These are phyloP conservation scores for Fraxinus pennsylvanica DNA, from an alignment of 257 asterid genomes.

Conservation along the genomic window DNA sequence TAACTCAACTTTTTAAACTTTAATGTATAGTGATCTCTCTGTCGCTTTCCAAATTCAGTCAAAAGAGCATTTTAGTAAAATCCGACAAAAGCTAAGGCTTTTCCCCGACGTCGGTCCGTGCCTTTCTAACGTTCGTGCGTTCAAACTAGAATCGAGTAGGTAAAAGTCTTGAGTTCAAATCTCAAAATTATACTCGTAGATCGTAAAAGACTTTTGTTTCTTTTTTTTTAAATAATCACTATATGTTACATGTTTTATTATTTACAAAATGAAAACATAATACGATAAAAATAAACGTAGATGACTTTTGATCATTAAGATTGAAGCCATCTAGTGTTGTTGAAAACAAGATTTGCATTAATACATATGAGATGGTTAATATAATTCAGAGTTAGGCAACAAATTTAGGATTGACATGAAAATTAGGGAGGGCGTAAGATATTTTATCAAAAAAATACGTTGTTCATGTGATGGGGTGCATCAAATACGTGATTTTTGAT, in stretches of 20 bases:
- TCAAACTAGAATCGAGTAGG: slow-evolving; percentile 35
- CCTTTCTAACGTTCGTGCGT: slow-evolving; percentile 22
- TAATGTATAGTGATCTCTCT: slow-evolving; percentile 58
- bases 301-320: neutral
- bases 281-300: neutral
- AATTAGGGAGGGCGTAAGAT: too few relatives aligned
- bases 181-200: neutral
- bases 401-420: too few relatives aligned
- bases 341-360: too few relatives aligned
- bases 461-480: too few relatives aligned
- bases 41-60: slow-evolving; percentile 64
- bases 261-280: too few relatives aligned
- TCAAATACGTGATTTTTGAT: too few relatives aligned
- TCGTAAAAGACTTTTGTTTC: too few relatives aligned
- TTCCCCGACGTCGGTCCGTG: slow-evolving; percentile 56
- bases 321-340: neutral
- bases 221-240: too few relatives aligned
- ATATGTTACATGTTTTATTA: too few relatives aligned
- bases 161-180: slow-evolving; percentile 23
- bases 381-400: too few relatives aligned
- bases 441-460: too few relatives aligned
- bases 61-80: slow-evolving; percentile 76
- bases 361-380: too few relatives aligned
- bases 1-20: slow-evolving; percentile 38
- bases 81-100: slow-evolving; percentile 65